Evolutionary conservation across 2,329 filamentous ascomycete genomes (phyloP).

Genomic region (Phyllosticta capitalensis): DNA sequence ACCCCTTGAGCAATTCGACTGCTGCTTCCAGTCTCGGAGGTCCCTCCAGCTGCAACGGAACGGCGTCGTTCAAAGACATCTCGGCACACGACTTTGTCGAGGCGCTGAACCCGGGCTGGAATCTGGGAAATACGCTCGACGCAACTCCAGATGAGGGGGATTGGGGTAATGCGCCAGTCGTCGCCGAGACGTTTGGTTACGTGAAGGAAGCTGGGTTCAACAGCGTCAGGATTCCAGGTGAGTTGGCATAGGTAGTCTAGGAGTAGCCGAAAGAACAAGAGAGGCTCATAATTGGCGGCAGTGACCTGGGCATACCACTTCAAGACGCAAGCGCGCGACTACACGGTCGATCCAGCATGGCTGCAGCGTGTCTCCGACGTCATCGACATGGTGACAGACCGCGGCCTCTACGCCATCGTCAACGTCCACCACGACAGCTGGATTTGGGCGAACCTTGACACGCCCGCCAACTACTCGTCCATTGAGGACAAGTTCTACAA

Average conservation of each 20-base stretch:
- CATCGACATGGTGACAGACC: conserved; percentile 44
- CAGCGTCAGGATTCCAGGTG: conserved; percentile 46
- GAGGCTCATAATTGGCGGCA: too few relatives aligned
- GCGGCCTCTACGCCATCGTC: conserved; percentile 44
- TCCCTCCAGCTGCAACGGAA: conserved; percentile 3
- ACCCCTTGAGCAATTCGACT: not conserved
- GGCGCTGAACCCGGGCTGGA: conserved; percentile 48
- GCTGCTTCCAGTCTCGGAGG: not conserved
- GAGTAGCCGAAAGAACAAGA: too few relatives aligned
- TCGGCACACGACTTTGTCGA: conserved; percentile 39
- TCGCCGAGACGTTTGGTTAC: conserved; percentile 41
- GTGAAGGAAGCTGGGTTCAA: conserved; percentile 48
- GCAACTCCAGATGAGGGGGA: conserved; percentile 46
- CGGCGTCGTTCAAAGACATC: conserved; percentile 31
- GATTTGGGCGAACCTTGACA: conserved; percentile 47
- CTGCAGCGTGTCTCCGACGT: conserved; percentile 49
- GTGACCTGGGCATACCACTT: conserved; percentile 53
- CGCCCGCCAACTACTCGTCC: conserved; percentile 38
- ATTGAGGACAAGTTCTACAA: conserved; percentile 49
- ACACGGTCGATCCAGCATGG: conserved; percentile 46
- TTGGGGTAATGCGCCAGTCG: conserved; percentile 49
- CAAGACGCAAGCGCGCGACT: conserved; percentile 40
- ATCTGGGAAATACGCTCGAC: conserved; percentile 52
- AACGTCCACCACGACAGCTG: conserved; percentile 53
- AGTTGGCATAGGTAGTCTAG: too few relatives aligned